These are phyloP conservation scores for Suhomyces kunorum DNA, from an alignment of 1,139 yeast genomes.

Conservation along the genomic window DNA sequence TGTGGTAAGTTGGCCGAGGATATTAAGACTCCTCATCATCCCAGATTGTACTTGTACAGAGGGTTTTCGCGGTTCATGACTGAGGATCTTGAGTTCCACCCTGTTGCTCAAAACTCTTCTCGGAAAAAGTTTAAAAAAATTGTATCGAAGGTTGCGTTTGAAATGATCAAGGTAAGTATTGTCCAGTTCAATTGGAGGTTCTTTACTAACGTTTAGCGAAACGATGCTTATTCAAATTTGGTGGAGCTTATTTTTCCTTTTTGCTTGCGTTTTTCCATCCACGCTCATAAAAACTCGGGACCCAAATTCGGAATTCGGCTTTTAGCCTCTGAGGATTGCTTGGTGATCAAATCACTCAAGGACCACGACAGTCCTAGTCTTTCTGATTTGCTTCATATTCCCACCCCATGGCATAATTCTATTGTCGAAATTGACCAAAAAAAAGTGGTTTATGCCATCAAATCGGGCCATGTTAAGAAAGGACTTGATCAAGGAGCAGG, in stretches of 20 bases:
- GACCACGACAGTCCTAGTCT: constrained; percentile 30
- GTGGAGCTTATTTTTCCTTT: constrained; percentile 62
- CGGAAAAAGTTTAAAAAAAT: constrained; percentile 52
- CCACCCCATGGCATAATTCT: constrained; percentile 69
- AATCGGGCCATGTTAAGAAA: constrained; percentile 27
- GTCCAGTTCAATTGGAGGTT: background rate
- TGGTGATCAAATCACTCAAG: constrained; percentile 33
- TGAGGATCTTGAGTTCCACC: constrained; percentile 52
- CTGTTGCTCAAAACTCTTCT: constrained; percentile 39
- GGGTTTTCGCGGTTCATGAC: constrained; percentile 63
- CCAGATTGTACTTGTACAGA: constrained; percentile 52
- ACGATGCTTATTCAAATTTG: constrained; percentile 64
- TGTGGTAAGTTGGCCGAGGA: constrained; percentile 37
- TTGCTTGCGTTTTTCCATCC: constrained; percentile 60
- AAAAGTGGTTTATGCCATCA: constrained; percentile 29
- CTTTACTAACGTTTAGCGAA: constrained; percentile 34
- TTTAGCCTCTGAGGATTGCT: constrained; percentile 46
- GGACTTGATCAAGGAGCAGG: constrained; percentile 28
- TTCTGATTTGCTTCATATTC: constrained; percentile 57
- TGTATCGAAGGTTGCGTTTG: constrained; percentile 57
- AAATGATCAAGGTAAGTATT: constrained; percentile 50
- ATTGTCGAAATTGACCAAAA: constrained; percentile 44
- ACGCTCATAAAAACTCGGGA: constrained; percentile 58
- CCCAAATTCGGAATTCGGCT: constrained; percentile 60
- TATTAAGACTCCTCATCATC: constrained; percentile 45